Conservation (phyloP, 192 early-diverging fungal genomes). For the Podila minutissima region DNA sequence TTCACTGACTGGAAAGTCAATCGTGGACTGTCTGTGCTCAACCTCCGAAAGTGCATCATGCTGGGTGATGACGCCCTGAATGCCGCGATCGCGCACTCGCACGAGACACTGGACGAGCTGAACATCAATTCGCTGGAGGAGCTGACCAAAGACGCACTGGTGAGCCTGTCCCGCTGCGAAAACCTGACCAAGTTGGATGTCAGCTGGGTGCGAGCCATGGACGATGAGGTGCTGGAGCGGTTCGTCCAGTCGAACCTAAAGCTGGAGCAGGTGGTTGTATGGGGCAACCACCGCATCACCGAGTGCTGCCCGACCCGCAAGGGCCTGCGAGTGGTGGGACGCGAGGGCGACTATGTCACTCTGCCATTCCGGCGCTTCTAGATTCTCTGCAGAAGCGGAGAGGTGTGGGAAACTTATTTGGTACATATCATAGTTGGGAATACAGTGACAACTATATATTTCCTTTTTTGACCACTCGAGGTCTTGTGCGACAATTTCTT, state of each 20-base stretch:
- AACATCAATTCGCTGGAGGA: constrained; percentile 79
- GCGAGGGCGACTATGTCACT: constrained; percentile 63
- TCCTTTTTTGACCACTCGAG: not conserved
- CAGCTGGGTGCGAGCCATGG: constrained; percentile 80
- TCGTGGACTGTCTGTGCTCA: constrained; percentile 59
- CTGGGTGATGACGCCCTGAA: constrained; percentile 70
- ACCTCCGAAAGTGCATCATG: constrained; percentile 70
- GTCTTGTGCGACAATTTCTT: not conserved
- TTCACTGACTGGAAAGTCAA: constrained; percentile 55
- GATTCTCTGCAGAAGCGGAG: no score
- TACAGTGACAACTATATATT: no score
- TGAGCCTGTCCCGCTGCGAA: constrained; percentile 41
- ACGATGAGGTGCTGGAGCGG: constrained; percentile 72
- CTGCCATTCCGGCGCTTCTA: no score
- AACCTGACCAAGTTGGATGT: constrained; percentile 68
- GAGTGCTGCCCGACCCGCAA: constrained; percentile 56
- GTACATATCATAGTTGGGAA: no score
- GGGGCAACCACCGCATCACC: constrained; percentile 79
- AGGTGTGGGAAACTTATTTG: no score
- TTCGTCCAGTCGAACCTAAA: constrained; percentile 60
- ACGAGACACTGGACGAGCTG: constrained; percentile 61
- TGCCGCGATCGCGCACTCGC: constrained; percentile 68
- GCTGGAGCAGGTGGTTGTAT: constrained; percentile 69
- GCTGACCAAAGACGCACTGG: constrained; percentile 65
- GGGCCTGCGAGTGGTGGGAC: constrained; percentile 64